Evolutionary conservation across 1,284 basidiomycete species (phyloP).

Genomic region (Phellopilus nigrolimitatus): DNA sequence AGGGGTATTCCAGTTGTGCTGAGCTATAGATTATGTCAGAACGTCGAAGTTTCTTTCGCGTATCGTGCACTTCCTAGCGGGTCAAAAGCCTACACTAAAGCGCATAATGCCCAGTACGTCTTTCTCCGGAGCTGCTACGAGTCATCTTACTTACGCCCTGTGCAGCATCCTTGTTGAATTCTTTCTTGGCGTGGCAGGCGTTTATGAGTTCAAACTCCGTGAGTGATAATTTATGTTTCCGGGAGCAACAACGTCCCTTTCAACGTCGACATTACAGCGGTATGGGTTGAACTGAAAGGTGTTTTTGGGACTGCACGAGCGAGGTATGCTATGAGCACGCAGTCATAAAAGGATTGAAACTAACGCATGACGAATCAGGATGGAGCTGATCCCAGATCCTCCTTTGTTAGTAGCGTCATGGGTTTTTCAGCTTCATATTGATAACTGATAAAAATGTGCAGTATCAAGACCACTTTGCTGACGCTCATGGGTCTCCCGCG

Average conservation of each 20-base stretch:
- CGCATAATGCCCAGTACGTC: slow-evolving; percentile 53
- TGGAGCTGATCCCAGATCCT: slow-evolving; percentile 76
- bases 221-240: slow-evolving; percentile 19
- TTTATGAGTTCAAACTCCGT: slow-evolving; percentile 42
- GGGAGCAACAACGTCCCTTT: slow-evolving; percentile 25
- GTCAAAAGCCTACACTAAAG: slow-evolving; percentile 36
- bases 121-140: neutral
- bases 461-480: slow-evolving; percentile 41
- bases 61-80: slow-evolving; percentile 64
- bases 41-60: slow-evolving; percentile 73
- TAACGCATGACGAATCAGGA: slow-evolving; percentile 44
- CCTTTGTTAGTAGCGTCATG: slow-evolving; percentile 48
- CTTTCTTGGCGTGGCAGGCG: slow-evolving; percentile 51
- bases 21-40: slow-evolving; percentile 30
- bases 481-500: slow-evolving; percentile 77
- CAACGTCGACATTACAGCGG: slow-evolving; percentile 37
- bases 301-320: slow-evolving; percentile 64
- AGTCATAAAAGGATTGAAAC: too few relatives aligned
- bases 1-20: neutral
- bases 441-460: slow-evolving; percentile 29
- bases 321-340: slow-evolving; percentile 9
- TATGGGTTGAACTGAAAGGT: slow-evolving; percentile 80
- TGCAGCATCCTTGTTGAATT: slow-evolving; percentile 63
- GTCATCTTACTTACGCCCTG: neutral
- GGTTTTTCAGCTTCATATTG: slow-evolving; percentile 21